These are phyloP conservation scores for Kwoniella sp. DNA, from an alignment of 768 basidiomycete genomes.

Conservation along the genomic window DNA sequence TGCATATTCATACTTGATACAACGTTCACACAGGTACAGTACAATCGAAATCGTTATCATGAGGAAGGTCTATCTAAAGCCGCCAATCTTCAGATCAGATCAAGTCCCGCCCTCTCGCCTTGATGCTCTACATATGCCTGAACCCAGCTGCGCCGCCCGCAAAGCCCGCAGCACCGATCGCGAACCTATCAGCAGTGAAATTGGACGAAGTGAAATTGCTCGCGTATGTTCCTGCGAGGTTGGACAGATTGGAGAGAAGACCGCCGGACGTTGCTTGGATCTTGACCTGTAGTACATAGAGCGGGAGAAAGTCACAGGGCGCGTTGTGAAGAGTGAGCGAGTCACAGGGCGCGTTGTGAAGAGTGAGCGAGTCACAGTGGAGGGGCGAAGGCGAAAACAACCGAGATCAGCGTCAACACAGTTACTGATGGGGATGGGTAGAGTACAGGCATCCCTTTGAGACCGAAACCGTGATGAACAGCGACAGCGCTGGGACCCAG, in stretches of 20 bases:
- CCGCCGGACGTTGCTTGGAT: constrained; percentile 34
- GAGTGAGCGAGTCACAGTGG: background rate
- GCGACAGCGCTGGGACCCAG: too few relatives aligned
- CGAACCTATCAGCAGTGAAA: constrained; percentile 15
- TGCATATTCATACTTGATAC: too few relatives aligned
- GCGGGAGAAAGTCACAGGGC: background rate
- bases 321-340: background rate
- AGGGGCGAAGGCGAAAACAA: background rate
- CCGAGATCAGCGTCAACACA: background rate
- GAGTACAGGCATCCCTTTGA: too few relatives aligned
- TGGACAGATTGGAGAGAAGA: constrained; percentile 43
- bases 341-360: background rate
- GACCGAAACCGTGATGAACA: too few relatives aligned
- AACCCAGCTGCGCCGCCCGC: constrained; percentile 1
- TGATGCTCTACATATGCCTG: background rate
- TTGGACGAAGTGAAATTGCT: constrained; percentile 26
- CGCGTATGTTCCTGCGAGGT: constrained; percentile 36
- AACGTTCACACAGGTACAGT: too few relatives aligned
- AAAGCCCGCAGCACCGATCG: constrained; percentile 4
- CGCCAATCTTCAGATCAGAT: too few relatives aligned
- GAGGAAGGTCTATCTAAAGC: too few relatives aligned
- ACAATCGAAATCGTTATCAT: too few relatives aligned
- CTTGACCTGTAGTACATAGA: constrained; percentile 27
- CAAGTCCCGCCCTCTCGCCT: too few relatives aligned
- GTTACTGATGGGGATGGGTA: too few relatives aligned